Base-by-base conservation (phyloP, 371 early-diverging fungal species). In the Lichtheimia hyalospora region DNA sequence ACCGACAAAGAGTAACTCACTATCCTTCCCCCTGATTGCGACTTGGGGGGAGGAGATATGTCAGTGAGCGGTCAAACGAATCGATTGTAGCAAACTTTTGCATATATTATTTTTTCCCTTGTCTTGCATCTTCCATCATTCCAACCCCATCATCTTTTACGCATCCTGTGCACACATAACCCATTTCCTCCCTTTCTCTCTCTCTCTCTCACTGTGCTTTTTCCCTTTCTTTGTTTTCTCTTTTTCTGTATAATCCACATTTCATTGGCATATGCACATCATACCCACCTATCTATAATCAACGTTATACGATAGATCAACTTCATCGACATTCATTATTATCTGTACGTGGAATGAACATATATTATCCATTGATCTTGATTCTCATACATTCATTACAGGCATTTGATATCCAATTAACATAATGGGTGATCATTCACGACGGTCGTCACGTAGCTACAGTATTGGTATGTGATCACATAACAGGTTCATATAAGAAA, bases 21-120 rank as follows among this genome's bases (percentile, higher is more conserved):
- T 28, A 28, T 28, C 28, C 28, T 28, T 28, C 28, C 34, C 34
- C 34, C 34, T 34, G 34, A 34, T 34, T 10, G 34, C 34, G 10
- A 8, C 34, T 34, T 34, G 50, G 50, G 50, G 21, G 53, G 21
- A 40, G 20, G 21, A 39, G 53, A 15, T 28, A 20, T n/a, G 20
- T 15, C 15, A 24, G 34, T 28, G 10, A 52, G 53, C 13, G 53
- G 28, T 53, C 53, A 53, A 53, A 53, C 40, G 16, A 57, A 57
- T 25, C 14, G 48, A 46, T 57, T 27, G 28, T 18, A 39, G 8
- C 21, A 54, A 55, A 15, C 13, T 42, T 18, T n/a, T 58, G 59
- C 59, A 58, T 58, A 58, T 49, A 58, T 58, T 58, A 15, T 49
- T 58, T 58, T 58, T 58, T 58, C 56, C 56, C 42, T 54, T n/a